Base-by-base conservation (phyloP, 2,329 filamentous ascomycete genomes). In the Macrophomina tecta region DNA sequence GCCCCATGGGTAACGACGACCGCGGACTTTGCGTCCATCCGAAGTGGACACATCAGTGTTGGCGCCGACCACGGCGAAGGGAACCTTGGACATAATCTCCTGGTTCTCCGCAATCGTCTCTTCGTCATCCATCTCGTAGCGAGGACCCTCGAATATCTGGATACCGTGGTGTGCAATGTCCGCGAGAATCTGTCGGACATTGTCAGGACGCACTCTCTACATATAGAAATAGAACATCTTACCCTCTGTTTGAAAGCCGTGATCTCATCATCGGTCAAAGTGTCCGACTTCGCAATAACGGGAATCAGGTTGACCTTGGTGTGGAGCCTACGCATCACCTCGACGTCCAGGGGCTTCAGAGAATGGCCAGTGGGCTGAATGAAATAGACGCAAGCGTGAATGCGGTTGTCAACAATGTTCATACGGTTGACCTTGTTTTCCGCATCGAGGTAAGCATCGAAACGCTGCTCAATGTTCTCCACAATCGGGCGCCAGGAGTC, bases 401-500 rank as follows among this genome's bases (percentile, higher is more conserved):
- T 96, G 75, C 95, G 92, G 87, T 98, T 99, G 84, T 99, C 95
- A 70, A 99, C 91, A 81, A 98, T 98, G 87, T 99, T 99, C 90
- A 97, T 97, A 76, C 95, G 93, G 87, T 99, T 99, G 80, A 99
- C 93, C 89, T 98, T 99, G 89, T 99, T 99, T 88, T 99, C 95
- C 53, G 95, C 94, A 82, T 99, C 95, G 68, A 99, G 87, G 82
- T 98, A 99, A 64, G 95, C 94, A 82, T 99, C 95, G 78, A 95
- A 99, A 73, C 95, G 92, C 87, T 97, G 93, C 86, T 99, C 95
- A 76, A 99, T 98, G 86, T 98, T 98, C 86, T 99, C 95, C 75
- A 97, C 91, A 82, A 99, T 99, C 67, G 95, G 95, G 77, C 95
- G 90, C 95, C 95, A 99, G 34, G 95, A 99, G 83, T 98, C 95